Evolutionary conservation across 129 eudicot species (phyloP).

Genomic region (Sambucus nigra): DNA sequence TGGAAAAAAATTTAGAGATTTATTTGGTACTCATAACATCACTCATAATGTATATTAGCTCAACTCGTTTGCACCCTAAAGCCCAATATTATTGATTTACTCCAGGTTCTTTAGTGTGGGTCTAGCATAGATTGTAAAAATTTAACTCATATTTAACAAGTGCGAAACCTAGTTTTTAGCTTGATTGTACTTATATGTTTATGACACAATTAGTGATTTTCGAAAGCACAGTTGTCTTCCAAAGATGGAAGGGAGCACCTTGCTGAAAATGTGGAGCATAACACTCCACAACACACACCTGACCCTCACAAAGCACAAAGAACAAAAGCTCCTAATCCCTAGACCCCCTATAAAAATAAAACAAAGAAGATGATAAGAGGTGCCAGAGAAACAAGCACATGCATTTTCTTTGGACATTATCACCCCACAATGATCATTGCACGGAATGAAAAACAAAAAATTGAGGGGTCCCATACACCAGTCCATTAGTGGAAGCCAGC

Average conservation of each 20-base stretch:
- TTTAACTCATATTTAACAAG: too few species aligned
- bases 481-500: constrained; percentile 13
- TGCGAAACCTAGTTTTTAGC: not conserved
- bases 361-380: constrained; percentile 16
- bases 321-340: not conserved
- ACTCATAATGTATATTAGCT: too few species aligned
- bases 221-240: not conserved
- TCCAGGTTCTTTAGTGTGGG: too few species aligned
- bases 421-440: constrained; percentile 9
- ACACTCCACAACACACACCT: not conserved
- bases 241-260: not conserved
- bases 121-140: too few species aligned
- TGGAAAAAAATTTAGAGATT: too few species aligned
- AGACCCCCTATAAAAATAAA: not conserved
- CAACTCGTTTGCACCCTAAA: too few species aligned
- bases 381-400: constrained; percentile 15
- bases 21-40: too few species aligned
- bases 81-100: too few species aligned
- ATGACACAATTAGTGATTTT: too few species aligned
- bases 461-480: not conserved
- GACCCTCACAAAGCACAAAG: not conserved
- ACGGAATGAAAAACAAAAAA: constrained; percentile 10
- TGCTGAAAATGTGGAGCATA: constrained; percentile 1
- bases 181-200: not conserved
- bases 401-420: constrained; percentile 12